Percentiles rank a stretch among this genome's conserved stretches.
phyloP scores from a whole-genome alignment of 371 early-diverging fungal species.

The Actinomortierella wolfii region DNA sequence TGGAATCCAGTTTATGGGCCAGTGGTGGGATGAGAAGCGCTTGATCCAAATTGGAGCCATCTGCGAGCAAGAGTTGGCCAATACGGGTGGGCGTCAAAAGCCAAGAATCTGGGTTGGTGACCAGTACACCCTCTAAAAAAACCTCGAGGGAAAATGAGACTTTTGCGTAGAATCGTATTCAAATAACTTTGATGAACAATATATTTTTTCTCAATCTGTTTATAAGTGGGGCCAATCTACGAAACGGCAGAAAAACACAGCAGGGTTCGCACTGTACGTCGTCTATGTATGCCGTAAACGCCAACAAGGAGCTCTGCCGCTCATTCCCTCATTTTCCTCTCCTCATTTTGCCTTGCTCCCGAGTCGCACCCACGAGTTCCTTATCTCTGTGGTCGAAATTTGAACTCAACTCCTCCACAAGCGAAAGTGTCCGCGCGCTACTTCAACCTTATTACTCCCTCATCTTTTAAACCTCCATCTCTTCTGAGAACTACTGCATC shows the following conservation, averaged over 20 bases:
- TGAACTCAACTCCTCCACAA: too few relatives aligned
- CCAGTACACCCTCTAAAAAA: slow-evolving; percentile 14
- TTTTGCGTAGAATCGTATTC: too few relatives aligned
- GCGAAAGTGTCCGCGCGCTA: too few relatives aligned
- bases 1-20: slow-evolving; percentile 72
- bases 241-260: too few relatives aligned
- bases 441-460: not conserved
- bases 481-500: not conserved
- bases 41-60: slow-evolving; percentile 62
- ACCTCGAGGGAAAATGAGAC: too few relatives aligned
- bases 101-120: slow-evolving; percentile 44
- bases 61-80: slow-evolving; percentile 47
- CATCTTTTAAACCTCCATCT: not conserved
- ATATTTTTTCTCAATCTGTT: too few relatives aligned
- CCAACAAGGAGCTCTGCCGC: too few relatives aligned
- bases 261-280: too few relatives aligned
- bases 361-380: not conserved
- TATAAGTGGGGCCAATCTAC: not conserved
- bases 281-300: too few relatives aligned
- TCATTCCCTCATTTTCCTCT: not conserved
- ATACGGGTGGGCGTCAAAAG: slow-evolving; percentile 18
- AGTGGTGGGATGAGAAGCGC: slow-evolving; percentile 74
- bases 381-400: not conserved
- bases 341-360: not conserved
- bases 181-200: slow-evolving; percentile 2